Percentiles rank a stretch among this genome's conserved stretches.
Evolutionary conservation across 225 moss, liverwort and hornwort genomes (phyloP).

Genomic region (Marchantia paleacea): DNA sequence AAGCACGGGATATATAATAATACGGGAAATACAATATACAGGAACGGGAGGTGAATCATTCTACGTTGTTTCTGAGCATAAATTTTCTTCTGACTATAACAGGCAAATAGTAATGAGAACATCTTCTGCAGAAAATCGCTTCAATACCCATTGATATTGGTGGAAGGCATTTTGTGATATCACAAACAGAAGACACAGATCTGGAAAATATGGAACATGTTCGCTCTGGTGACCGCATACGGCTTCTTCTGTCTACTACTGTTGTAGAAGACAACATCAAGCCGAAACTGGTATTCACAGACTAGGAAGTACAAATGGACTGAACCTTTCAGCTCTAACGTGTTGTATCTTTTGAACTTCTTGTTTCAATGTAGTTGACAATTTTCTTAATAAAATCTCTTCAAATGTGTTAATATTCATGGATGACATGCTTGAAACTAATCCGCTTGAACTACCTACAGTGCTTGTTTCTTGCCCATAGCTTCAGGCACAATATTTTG

Average conservation of each 20-base stretch:
- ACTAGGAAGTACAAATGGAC: not conserved
- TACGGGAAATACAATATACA: not conserved
- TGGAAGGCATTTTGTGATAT: slow-evolving; percentile 70
- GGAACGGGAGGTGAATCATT: not conserved
- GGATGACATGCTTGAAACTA: not conserved
- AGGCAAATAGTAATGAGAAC: not conserved
- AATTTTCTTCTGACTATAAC: slow-evolving; percentile 54
- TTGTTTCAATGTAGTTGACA: not conserved
- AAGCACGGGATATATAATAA: not conserved
- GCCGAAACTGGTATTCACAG: slow-evolving; percentile 50
- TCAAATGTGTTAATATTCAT: not conserved
- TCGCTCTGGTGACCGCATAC: slow-evolving; percentile 75
- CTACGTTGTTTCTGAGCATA: slow-evolving; percentile 38
- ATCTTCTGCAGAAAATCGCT: slow-evolving; percentile 67
- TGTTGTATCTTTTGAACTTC: too few species aligned
- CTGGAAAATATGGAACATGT: slow-evolving; percentile 41
- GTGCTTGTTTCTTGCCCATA: not conserved
- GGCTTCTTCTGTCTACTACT: slow-evolving; percentile 67
- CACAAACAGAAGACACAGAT: slow-evolving; percentile 39
- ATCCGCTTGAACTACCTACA: not conserved
- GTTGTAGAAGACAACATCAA: slow-evolving; percentile 50
- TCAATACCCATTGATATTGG: slow-evolving; percentile 83
- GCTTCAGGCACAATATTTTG: not conserved
- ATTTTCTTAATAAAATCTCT: not conserved
- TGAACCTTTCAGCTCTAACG: slow-evolving; percentile 3